Base-by-base conservation (phyloP, 2,329 filamentous ascomycete genomes). In the Claviceps quebecensis region DNA sequence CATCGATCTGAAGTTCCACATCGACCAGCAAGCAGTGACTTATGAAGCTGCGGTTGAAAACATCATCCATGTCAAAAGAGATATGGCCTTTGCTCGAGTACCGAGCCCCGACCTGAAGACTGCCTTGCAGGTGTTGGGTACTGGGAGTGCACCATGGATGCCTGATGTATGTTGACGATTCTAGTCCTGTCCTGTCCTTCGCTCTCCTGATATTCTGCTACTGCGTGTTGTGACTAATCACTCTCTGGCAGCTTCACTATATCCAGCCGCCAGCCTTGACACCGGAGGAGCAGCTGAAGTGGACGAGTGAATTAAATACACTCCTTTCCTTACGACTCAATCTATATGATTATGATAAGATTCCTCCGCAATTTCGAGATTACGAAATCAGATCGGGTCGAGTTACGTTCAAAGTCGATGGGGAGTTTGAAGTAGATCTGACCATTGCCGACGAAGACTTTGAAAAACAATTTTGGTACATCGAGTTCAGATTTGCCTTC, bases 361-460 rank as follows among this genome's bases (percentile, higher is more conserved):
- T 82, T 48, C 93, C 93, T 0, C 68, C 72, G n/a, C 77, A 85
- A 50, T 87, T 97, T 63, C 77, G 77, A 59, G 76, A 86, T 54
- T 97, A 89, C 68, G 76, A 74, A 5, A 86, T 98, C 54, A 77
- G 78, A 49, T 86, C 87, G 49, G 93, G 94, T n/a, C 81, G 91
- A 47, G 91, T 86, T 6, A 97, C 89, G 0, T 98, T 98, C 65
- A 78, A 73, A 46, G 86, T 97, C 1, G 71, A 79, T 2, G 79
- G 80, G 50, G 91, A 97, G 65, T 96, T 96, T 60, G 91, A 97
- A 65, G 80, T 97, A 19, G 93, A 97, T 63, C 76, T 98, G 49
- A 90, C 89, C 1, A 86, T 97, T 56, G 87, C 86, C 17, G 85
- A 90, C 58, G 90, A 97, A 62, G 84, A 93, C 57, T 79, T 83